Evolutionary conservation across 306 rosid species (phyloP), one percentile per base, ranked within the genome.

Genomic region (Castanea crenata): DNA sequence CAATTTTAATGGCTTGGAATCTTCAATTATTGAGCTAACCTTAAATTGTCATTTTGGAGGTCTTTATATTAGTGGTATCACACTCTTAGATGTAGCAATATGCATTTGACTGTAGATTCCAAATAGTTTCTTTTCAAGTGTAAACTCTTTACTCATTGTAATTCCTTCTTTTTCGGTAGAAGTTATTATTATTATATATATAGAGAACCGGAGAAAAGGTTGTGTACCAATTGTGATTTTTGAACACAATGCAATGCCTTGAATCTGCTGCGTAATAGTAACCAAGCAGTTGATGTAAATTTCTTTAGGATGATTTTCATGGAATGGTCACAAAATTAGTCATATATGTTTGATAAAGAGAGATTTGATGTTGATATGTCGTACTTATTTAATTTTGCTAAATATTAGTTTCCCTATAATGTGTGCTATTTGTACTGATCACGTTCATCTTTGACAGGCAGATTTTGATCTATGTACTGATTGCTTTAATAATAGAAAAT

Each of bases 391-490:
- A 63, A 44, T 74, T 70, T 76, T 54, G 15, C 31, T 51, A 72
- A 72, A 35, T 67, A 54, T 29, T 58, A 63, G 71, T 63, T 79
- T 70, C 51, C 70, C 56, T 11, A 71, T 44, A 31, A 74, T 35
- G 41, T 73, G 59, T 52, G 32, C 62, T 78, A 56, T 85, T 72
- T 76, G 81, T 75, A 73, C 84, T 88, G 76, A 83, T 81, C 78
- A 41, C 75, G 35, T 80, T 83, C 83, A 74, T 84, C 68, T 83
- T 78, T 89, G 82, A 76, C 98, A 94, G 98, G 98, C 98, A 67
- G 98, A 94, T 88, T 94, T 88, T 82, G 98, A 94, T 80, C 86
- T 94, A 81, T 94, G 98, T 69, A 59, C 89, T 29, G 98, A 92
- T 81, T 94, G 98, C 91, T 94, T 94, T 83, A 92, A 77, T 77